Base-by-base conservation (phyloP, 31 red algal genomes). In the Endocladia muricata region DNA sequence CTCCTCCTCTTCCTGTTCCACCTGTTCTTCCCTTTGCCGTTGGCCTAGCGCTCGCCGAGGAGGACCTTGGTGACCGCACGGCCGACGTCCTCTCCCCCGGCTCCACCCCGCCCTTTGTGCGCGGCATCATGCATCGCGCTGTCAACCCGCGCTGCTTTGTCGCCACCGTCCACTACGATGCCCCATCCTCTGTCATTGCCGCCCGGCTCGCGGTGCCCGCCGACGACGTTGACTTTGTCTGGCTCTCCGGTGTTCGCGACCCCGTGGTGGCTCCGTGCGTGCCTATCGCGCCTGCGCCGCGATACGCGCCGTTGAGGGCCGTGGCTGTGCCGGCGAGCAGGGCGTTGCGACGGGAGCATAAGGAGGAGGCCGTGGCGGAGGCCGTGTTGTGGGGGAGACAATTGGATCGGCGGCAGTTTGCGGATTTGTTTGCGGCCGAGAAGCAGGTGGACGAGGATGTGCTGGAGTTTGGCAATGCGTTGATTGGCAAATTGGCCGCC, bases 1-100 rank as follows among this genome's bases (percentile, higher is more conserved):
- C 9, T 33, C 25, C 25, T 34, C 61, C 19, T 33, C 61, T 0
- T 34, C 61, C 6, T n/a, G n/a, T n/a, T n/a, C n/a, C n/a, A n/a
- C n/a, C n/a, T n/a, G n/a, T n/a, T n/a, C n/a, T n/a, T n/a, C 61
- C 21, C 25, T 72, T 72, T 42, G 21, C 68, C 9, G n/a, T 72
- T n/a, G 68, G 68, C 31, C 68, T 72, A 15, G 68, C 23, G 21
- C 26, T 49, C n/a, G 17, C 35, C n/a, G 40, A 49, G n/a, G 19
- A 21, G 15, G 68, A 72, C 41, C 68, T 72, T 42, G 57, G 57
- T 26, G 68, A 72, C 37, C 34, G 0, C 5, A 72, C 68, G 23
- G 5, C 61, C 61, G 5, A 39, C 35, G 7, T 13, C 26, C 57
- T 23, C 7, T 26, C 57, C 57, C 23, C 4, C n/a, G 34, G 3